These are phyloP conservation scores for Penicillium verhagenii DNA, from an alignment of 495 filamentous ascomycete species.

Conservation along the genomic window DNA sequence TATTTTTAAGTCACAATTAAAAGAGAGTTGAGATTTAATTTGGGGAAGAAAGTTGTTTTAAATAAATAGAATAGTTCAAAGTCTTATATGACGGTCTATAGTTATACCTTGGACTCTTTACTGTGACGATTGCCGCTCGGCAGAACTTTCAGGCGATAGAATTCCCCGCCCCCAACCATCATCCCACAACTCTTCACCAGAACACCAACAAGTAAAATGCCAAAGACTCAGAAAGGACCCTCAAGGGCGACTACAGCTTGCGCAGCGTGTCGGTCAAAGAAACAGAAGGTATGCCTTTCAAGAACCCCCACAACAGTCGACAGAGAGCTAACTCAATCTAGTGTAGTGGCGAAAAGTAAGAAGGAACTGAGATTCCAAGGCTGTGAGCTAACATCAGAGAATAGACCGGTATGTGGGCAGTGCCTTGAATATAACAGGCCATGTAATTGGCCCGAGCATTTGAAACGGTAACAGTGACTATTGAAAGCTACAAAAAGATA, in stretches of 20 bases:
- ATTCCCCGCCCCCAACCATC: slow-evolving; percentile 1
- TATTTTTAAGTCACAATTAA: neutral
- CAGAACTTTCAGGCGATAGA: slow-evolving; percentile 29
- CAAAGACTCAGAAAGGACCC: slow-evolving; percentile 14
- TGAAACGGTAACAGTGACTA: slow-evolving; percentile 29
- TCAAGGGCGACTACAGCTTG: slow-evolving; percentile 39
- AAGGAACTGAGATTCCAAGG: neutral
- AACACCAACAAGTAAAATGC: slow-evolving; percentile 9
- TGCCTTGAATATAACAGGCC: slow-evolving; percentile 35
- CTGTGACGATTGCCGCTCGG: slow-evolving; percentile 11
- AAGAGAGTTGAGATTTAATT: neutral
- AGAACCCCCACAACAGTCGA: neutral
- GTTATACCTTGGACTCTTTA: no score
- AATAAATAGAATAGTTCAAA: no score
- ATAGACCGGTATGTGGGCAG: slow-evolving; percentile 37
- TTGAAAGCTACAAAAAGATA: neutral
- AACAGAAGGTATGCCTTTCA: slow-evolving; percentile 34
- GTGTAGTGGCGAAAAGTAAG: slow-evolving; percentile 41
- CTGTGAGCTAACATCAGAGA: neutral
- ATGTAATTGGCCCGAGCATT: slow-evolving; percentile 42
- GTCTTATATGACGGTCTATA: no score
- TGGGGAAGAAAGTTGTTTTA: neutral
- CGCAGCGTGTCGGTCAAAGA: slow-evolving; percentile 37
- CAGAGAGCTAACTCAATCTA: slow-evolving; percentile 8
- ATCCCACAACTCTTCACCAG: neutral